These are phyloP conservation scores for Solanum chiquidenum DNA, from an alignment of 257 asterid genomes.

Conservation along the genomic window DNA sequence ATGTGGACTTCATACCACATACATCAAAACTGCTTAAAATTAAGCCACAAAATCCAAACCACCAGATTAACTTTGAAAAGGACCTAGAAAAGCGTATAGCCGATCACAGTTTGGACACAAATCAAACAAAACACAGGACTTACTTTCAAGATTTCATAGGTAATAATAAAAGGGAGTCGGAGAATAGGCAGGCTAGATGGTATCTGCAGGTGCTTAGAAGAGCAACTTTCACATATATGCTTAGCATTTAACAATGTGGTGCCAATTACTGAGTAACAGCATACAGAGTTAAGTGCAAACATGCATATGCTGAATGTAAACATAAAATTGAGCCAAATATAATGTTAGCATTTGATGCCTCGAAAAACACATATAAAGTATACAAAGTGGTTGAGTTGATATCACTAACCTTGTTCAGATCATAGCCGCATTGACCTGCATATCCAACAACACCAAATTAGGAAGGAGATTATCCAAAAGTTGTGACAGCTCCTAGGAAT, in stretches of 20 bases:
- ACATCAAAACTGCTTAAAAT: background rate
- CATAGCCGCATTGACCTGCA: conserved; percentile 87
- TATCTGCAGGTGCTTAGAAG: background rate
- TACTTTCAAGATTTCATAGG: background rate
- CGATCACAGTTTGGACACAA: background rate
- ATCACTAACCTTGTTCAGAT: conserved; percentile 48
- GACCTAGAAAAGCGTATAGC: background rate
- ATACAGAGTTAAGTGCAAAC: background rate
- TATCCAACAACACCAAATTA: conserved; percentile 14
- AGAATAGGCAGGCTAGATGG: background rate
- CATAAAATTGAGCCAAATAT: background rate
- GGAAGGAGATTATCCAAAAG: conserved; percentile 5
- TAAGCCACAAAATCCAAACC: background rate
- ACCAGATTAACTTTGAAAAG: background rate
- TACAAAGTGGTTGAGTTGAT: background rate
- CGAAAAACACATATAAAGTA: background rate
- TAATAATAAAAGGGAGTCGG: background rate
- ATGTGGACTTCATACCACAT: background rate
- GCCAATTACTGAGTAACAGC: background rate
- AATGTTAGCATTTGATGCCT: background rate
- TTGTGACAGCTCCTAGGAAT: conserved; percentile 4
- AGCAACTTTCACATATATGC: background rate
- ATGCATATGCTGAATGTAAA: background rate
- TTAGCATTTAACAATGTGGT: background rate
- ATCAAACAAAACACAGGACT: background rate